These are phyloP conservation scores for Epichloe hybrida DNA, from an alignment of 2,329 filamentous ascomycete genomes.

Conservation along the genomic window DNA sequence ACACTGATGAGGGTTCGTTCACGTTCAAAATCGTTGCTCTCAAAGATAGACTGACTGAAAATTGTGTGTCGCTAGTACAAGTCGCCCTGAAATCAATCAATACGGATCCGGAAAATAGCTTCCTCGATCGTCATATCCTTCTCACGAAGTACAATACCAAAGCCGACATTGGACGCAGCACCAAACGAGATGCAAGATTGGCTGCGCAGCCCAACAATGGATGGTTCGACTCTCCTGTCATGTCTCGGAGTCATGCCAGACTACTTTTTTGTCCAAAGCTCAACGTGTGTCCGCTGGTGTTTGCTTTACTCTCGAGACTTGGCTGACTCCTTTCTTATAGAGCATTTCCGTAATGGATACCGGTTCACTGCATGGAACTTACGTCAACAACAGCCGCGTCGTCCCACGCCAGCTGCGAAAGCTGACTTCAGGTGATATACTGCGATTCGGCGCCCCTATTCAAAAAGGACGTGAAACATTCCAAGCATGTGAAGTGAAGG, in stretches of 20 bases:
- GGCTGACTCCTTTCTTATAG: slow-evolving; percentile 20
- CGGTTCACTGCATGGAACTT: slow-evolving; percentile 41
- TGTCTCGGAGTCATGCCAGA: slow-evolving; percentile 55
- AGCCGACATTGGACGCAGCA: slow-evolving; percentile 30
- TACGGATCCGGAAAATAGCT: slow-evolving; percentile 9
- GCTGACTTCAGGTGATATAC: slow-evolving; percentile 16
- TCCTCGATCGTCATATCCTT: slow-evolving; percentile 16
- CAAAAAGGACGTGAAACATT: slow-evolving; percentile 21
- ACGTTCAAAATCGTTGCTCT: neutral
- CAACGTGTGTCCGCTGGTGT: slow-evolving; percentile 23
- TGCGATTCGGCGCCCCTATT: slow-evolving; percentile 24
- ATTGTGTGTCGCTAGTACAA: slow-evolving; percentile 12
- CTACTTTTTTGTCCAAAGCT: slow-evolving; percentile 28
- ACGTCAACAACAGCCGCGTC: slow-evolving; percentile 22
- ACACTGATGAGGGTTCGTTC: slow-evolving; percentile 5
- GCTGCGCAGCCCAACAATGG: slow-evolving; percentile 37
- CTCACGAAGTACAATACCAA: slow-evolving; percentile 17
- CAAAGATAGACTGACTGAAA: neutral
- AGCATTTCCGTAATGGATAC: slow-evolving; percentile 31
- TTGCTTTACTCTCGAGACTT: neutral
- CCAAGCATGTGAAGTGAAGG: slow-evolving; percentile 24
- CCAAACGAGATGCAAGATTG: slow-evolving; percentile 22
- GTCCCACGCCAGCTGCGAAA: slow-evolving; percentile 5
- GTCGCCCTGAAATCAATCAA: slow-evolving; percentile 17
- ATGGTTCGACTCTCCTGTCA: slow-evolving; percentile 58